Evolutionary conservation across 73 alveolate genomes (phyloP), one percentile per base, ranked within the genome.

Genomic region (Stentor coeruleus): DNA sequence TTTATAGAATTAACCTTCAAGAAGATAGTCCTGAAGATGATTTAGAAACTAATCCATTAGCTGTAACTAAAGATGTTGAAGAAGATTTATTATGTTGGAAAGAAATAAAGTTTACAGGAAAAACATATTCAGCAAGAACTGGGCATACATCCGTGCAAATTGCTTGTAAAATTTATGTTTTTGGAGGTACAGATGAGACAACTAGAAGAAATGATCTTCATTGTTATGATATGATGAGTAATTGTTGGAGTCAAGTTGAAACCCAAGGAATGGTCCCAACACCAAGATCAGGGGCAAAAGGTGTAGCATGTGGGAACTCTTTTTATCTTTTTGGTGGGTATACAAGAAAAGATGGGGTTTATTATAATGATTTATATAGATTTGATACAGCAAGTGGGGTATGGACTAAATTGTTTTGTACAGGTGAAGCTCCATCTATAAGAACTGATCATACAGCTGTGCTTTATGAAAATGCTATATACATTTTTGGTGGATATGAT

Each of bases 241-340:
- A 85, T 36, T 38, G 58, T n/a, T 84, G 90, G 91, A 83, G 84
- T 42, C 59, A 88, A 59, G 36, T 85, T 14, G 66, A 77, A 2
- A 59, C 59, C n/a, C 14, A 31, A 35, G 94, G 94, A 28, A 76
- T 49, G 2, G 40, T 73, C 31, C 94, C 94, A 6, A 30, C 57
- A 39, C 87, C 94, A 3, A 85, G 94, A 74, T 77, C 89, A 14
- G 94, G 94, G 14, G 87, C 94, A 28, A 88, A 76, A 60, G 91
- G 91, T 3, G 88, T 84, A 2, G 86, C 86, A 6, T 88, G 60
- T 57, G 11, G 72, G 6, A 86, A 81, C 38, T 33, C 82, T 26
- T 59, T 92, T 39, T 92, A 81, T 86, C 88, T 91, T 74, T 93
- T 93, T 80, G 98, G 98, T 3, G 98, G 98, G n/a, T 93, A 93